These are phyloP conservation scores for Saccharomycopsis sp. DNA, from an alignment of 805 yeast species.

Conservation along the genomic window DNA sequence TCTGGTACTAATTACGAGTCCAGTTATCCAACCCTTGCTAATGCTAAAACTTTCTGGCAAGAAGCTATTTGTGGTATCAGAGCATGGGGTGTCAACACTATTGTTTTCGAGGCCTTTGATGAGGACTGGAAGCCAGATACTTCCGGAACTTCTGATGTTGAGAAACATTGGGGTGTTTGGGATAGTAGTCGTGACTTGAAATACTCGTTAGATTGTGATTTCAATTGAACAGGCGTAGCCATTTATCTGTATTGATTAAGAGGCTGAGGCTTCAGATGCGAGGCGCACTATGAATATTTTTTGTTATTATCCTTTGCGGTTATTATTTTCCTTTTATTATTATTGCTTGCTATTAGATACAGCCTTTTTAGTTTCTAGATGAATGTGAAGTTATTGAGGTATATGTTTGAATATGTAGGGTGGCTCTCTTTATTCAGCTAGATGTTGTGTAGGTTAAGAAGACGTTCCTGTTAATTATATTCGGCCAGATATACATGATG, in stretches of 20 bases:
- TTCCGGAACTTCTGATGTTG: conserved; percentile 79
- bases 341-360: no score
- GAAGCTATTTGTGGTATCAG: conserved; percentile 88
- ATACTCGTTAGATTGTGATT: conserved; percentile 43
- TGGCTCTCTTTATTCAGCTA: no score
- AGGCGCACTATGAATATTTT: background rate
- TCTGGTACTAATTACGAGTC: conserved; percentile 65
- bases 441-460: no score
- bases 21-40: conserved; percentile 53
- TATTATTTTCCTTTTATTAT: background rate
- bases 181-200: conserved; percentile 43
- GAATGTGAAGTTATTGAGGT: no score
- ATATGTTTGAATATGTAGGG: no score
- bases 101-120: conserved; percentile 91
- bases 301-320: background rate
- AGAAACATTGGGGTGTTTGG: conserved; percentile 93
- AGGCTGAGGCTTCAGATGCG: no score
- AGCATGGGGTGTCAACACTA: conserved; percentile 92
- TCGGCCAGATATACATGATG: no score
- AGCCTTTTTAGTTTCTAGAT: background rate
- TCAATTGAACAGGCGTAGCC: conserved; percentile 28
- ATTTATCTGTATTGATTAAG: no score
- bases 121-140: conserved; percentile 95
- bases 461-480: no score
- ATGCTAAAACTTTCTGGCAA: conserved; percentile 80